A percentile compares a stretch with the other conserved stretches of the same genome.
These are phyloP conservation scores for Kuraishia cidri DNA, from an alignment of 805 yeast genomes.

Conservation along the genomic window DNA sequence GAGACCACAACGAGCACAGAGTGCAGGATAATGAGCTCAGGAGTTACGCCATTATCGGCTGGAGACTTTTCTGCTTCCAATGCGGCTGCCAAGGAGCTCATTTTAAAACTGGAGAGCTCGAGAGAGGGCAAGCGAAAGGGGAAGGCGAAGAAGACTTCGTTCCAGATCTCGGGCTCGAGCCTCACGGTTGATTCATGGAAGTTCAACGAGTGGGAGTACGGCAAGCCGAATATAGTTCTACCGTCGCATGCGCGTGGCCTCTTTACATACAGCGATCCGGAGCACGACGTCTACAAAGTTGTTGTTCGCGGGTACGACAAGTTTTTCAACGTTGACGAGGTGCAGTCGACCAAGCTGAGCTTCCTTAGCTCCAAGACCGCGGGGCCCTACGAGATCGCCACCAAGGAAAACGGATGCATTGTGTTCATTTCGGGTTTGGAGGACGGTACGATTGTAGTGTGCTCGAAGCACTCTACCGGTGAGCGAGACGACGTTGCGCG, in stretches of 20 bases:
- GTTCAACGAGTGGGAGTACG: constrained; percentile 86
- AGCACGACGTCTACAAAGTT: constrained; percentile 27
- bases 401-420: constrained; percentile 93
- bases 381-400: constrained; percentile 77
- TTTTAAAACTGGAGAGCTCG: no score
- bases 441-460: constrained; percentile 73
- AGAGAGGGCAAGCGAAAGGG: no score
- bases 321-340: constrained; percentile 79
- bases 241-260: constrained; percentile 83
- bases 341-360: constrained; percentile 38
- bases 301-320: constrained; percentile 89
- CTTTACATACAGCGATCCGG: constrained; percentile 40
- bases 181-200: constrained; percentile 48
- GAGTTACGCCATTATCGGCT: no score
- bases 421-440: constrained; percentile 69
- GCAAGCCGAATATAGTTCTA: constrained; percentile 37
- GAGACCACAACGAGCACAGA: no score
- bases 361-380: constrained; percentile 33
- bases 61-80: no score
- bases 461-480: constrained; percentile 90
- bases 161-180: constrained; percentile 12
- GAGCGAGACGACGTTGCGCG: constrained; percentile 35
- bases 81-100: no score
- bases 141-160: constrained; percentile 14
- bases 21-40: no score